Conservation (phyloP, 2,329 filamentous ascomycete genomes). For the Trichoderma sp. region DNA sequence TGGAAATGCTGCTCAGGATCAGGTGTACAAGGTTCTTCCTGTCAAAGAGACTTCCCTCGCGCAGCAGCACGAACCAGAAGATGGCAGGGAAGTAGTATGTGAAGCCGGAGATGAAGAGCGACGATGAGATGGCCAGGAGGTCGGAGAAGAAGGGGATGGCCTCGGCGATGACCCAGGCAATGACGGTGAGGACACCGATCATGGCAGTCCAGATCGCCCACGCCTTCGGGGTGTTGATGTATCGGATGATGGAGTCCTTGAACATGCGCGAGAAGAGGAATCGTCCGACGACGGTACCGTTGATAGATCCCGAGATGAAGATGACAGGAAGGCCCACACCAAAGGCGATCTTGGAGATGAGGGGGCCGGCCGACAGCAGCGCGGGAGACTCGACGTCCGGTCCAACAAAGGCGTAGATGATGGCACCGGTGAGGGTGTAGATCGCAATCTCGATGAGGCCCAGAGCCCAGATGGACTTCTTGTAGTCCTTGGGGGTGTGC, state of each 20-base stretch:
- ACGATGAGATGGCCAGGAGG: slow-evolving; percentile 57
- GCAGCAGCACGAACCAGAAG: slow-evolving; percentile 46
- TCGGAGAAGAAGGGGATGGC: slow-evolving; percentile 72
- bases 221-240: slow-evolving; percentile 52
- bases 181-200: slow-evolving; percentile 57
- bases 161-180: slow-evolving; percentile 71
- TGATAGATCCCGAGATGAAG: slow-evolving; percentile 73
- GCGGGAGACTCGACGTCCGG: slow-evolving; percentile 65
- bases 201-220: slow-evolving; percentile 62
- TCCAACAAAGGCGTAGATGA: slow-evolving; percentile 72
- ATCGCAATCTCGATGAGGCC: slow-evolving; percentile 64
- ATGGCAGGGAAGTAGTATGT: slow-evolving; percentile 45
- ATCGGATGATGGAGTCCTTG: slow-evolving; percentile 48
- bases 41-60: slow-evolving; percentile 35
- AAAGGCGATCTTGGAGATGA: slow-evolving; percentile 68
- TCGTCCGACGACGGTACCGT: slow-evolving; percentile 53
- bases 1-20: slow-evolving; percentile 34
- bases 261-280: slow-evolving; percentile 52
- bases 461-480: slow-evolving; percentile 62
- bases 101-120: slow-evolving; percentile 50
- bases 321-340: slow-evolving; percentile 73
- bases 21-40: slow-evolving; percentile 35
- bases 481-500: slow-evolving; percentile 51
- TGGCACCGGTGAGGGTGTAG: slow-evolving; percentile 66
- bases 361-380: slow-evolving; percentile 62